Base-by-base conservation (phyloP, 257 asterid species). In the Leonotis leonurus region DNA sequence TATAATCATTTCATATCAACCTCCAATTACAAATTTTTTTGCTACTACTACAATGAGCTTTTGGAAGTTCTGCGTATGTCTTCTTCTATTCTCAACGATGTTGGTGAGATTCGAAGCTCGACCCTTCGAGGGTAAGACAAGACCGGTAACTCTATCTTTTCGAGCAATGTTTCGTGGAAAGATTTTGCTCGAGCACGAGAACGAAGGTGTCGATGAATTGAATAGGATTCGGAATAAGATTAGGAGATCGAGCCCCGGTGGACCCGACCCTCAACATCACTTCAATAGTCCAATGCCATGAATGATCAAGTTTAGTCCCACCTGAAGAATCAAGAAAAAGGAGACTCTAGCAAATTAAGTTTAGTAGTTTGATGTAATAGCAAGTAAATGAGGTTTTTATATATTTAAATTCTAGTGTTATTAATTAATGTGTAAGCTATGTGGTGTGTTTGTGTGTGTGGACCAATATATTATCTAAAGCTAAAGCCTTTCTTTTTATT, bases 201-300 rank as follows among this genome's bases (percentile, higher is more conserved):
- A 30, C 5, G 63, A 62, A 1, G 50, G 48, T 1, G 46, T 14
- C 2, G 17, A 27, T 0, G 52, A 32, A 6, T 4, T 30, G 3
- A 35, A 56, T 30, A 62, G 62, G 11, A 3, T 32, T 2, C 74
- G 17, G 17, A 39, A 70, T 65, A 61, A n/a, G 65, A 46, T 72
- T 21, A 49, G 13, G 5, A 36, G 90, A 27, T 9, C 37, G 1
- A 54, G 69, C 35, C 85, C 87, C 0, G 85, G 85, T 8, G 90
- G 90, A 43, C 87, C 85, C 2, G 85, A 83, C 9, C 77, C 85
- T 8, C 70, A 70, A 12, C 87, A 83, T 65, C 90, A 83, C 48
- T 77, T 6, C 26, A 36, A 12, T 17, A 36, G 11, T 13, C 48
- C 51, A 40, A 51, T 12, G 56, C 39, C 44, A 45, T 66, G 40